phyloP scores from a whole-genome alignment of 1,139 yeast species.

The Candida tetrigidarum region DNA sequence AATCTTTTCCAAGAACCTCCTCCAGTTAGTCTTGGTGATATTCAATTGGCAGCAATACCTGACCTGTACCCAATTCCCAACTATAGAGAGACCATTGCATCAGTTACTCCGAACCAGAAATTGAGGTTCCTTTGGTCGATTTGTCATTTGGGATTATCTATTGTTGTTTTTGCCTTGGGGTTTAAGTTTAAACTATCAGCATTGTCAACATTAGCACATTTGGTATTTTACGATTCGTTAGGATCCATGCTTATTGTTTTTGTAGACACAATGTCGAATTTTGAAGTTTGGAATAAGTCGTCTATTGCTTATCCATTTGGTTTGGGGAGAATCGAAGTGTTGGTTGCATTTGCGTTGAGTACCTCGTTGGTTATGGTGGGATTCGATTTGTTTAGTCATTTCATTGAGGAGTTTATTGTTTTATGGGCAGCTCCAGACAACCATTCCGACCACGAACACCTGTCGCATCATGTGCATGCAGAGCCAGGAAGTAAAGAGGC shows the following conservation, averaged over 20 bases:
- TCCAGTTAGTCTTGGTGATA: constrained; percentile 45
- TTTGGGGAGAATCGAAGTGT: constrained; percentile 81
- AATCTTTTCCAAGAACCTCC: constrained; percentile 95
- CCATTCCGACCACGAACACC: constrained; percentile 31
- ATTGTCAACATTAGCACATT: constrained; percentile 81
- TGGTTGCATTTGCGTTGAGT: constrained; percentile 86
- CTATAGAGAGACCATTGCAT: constrained; percentile 58
- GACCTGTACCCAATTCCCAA: constrained; percentile 84
- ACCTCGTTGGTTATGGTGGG: constrained; percentile 91
- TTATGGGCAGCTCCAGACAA: constrained; percentile 46
- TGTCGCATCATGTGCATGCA: constrained; percentile 59
- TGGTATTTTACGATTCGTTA: constrained; percentile 83
- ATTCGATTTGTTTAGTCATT: constrained; percentile 82
- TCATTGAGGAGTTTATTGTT: constrained; percentile 73
- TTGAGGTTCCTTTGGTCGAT: constrained; percentile 67
- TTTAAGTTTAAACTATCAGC: constrained; percentile 60
- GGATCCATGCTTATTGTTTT: constrained; percentile 73
- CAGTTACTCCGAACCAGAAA: constrained; percentile 58
- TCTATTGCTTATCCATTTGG: constrained; percentile 91
- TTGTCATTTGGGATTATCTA: constrained; percentile 59
- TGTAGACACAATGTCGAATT: constrained; percentile 83
- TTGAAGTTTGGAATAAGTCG: constrained; percentile 90
- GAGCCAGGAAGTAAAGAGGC: constrained; percentile 36
- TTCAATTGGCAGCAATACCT: constrained; percentile 73
- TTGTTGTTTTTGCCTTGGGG: constrained; percentile 64